These are phyloP conservation scores for Ogataea nakhonphanomensis DNA, from an alignment of 805 yeast species.

Conservation along the genomic window DNA sequence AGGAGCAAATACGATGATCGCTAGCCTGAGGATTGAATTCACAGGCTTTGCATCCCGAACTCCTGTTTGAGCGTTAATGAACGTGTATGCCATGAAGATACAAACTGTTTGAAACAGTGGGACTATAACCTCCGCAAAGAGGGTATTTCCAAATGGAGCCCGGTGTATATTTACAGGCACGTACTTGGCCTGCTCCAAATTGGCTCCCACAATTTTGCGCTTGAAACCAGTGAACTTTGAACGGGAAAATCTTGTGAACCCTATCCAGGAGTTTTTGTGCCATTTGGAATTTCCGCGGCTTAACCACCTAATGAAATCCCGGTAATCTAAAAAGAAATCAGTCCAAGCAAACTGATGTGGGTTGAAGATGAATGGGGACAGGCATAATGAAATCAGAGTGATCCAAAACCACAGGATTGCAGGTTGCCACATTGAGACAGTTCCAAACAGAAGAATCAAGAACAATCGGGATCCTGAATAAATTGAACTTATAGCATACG, in stretches of 20 bases:
- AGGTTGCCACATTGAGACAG: slow-evolving; percentile 77
- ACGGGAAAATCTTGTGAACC: slow-evolving; percentile 69
- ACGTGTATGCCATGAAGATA: slow-evolving; percentile 69
- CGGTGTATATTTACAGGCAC: slow-evolving; percentile 52
- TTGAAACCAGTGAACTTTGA: slow-evolving; percentile 92
- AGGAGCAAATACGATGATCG: slow-evolving; percentile 51
- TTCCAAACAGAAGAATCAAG: slow-evolving; percentile 69
- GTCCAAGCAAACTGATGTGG: slow-evolving; percentile 51
- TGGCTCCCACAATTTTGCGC: slow-evolving; percentile 43
- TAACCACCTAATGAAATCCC: slow-evolving; percentile 64
- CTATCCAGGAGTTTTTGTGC: slow-evolving; percentile 77
- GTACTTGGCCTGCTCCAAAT: slow-evolving; percentile 36
- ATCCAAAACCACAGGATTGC: slow-evolving; percentile 60
- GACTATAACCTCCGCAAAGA: slow-evolving; percentile 75
- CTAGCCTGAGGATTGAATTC: slow-evolving; percentile 60
- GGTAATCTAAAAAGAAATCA: slow-evolving; percentile 47
- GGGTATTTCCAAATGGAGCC: slow-evolving; percentile 72
- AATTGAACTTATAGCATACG: slow-evolving; percentile 72
- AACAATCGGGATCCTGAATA: slow-evolving; percentile 72
- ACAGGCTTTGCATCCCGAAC: slow-evolving; percentile 49
- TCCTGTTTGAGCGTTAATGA: slow-evolving; percentile 85
- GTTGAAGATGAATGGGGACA: slow-evolving; percentile 51
- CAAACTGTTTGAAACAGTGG: slow-evolving; percentile 69
- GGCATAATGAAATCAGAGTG: slow-evolving; percentile 42
- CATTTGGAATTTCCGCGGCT: slow-evolving; percentile 70